phyloP scores from a whole-genome alignment of 1,284 basidiomycete species.

The Kalmanozyma brasiliensis region DNA sequence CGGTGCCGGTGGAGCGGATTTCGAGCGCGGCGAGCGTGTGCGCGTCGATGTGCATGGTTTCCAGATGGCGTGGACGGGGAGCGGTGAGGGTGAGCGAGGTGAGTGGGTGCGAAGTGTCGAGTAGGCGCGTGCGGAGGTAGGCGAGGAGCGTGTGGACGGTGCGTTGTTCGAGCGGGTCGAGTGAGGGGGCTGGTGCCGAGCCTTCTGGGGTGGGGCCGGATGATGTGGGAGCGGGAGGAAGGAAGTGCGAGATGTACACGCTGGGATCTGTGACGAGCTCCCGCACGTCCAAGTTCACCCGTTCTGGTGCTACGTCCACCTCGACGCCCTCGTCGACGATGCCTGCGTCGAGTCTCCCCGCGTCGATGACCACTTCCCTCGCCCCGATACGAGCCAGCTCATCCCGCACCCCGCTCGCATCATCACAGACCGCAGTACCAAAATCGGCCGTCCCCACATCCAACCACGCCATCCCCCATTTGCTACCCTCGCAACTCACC shows the following conservation, averaged over 20 bases:
- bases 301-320: not conserved
- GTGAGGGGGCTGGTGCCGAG: not conserved
- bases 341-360: constrained; percentile 7
- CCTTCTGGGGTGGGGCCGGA: not conserved
- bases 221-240: constrained; percentile 1
- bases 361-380: constrained; percentile 58
- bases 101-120: constrained; percentile 39
- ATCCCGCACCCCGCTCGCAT: constrained; percentile 54
- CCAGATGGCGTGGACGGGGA: no score
- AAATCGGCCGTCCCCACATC: constrained; percentile 67
- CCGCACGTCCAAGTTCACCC: constrained; percentile 16
- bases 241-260: constrained; percentile 40
- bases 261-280: constrained; percentile 29
- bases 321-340: not conserved
- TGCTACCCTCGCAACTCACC: constrained; percentile 13
- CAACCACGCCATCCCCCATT: constrained; percentile 59
- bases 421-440: constrained; percentile 46
- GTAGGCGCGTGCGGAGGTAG: constrained; percentile 60
- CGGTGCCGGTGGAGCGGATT: constrained; percentile 46
- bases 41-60: constrained; percentile 63
- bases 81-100: constrained; percentile 17
- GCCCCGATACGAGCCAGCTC: constrained; percentile 61
- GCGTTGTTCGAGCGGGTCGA: constrained; percentile 33
- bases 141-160: constrained; percentile 52
- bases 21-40: constrained; percentile 63